Conservation (phyloP, 176 grass and related monocot species). For the Avena atlantica region DNA sequence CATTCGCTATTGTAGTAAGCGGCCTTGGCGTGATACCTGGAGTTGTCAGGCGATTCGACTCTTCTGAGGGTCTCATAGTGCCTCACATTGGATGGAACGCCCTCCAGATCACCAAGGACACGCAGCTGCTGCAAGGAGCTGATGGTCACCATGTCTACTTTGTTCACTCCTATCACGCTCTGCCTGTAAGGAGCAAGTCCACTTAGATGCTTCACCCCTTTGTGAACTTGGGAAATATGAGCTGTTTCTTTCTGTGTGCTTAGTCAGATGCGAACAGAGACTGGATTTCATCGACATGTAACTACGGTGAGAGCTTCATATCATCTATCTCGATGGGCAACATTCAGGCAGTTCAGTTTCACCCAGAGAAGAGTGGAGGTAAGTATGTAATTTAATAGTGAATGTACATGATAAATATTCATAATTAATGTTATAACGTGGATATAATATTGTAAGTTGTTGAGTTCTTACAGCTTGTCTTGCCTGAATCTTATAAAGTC, state of each 20-base stretch:
- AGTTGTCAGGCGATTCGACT: conserved; percentile 79
- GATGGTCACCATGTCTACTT: conserved; percentile 94
- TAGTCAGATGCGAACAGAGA: conserved; percentile 92
- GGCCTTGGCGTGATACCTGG: conserved; percentile 97
- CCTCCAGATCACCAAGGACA: conserved; percentile 79
- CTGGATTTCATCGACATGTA: conserved; percentile 90
- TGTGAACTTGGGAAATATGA: conserved; percentile 44
- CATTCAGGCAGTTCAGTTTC: conserved; percentile 92
- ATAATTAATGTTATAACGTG: background rate
- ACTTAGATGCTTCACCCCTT: conserved; percentile 23
- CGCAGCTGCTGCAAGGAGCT: conserved; percentile 72
- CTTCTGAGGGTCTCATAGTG: conserved; percentile 78
- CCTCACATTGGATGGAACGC: conserved; percentile 99
- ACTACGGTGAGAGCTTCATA: conserved; percentile 84
- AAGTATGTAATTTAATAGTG: conserved; percentile 37
- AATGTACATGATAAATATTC: conserved; percentile 10
- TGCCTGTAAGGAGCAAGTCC: conserved; percentile 59
- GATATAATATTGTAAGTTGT: background rate
- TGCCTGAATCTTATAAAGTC: conserved; percentile 4
- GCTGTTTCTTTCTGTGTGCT: conserved; percentile 43
- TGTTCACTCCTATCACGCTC: conserved; percentile 89
- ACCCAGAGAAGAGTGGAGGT: conserved; percentile 99
- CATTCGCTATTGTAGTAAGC: conserved; percentile 61
- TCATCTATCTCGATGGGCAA: conserved; percentile 96
- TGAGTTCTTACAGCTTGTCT: conserved; percentile 30